Percentiles rank a stretch among this genome's conserved stretches.
Conservation (phyloP, 2,329 filamentous ascomycete genomes). For the Venturia oleaginea region DNA sequence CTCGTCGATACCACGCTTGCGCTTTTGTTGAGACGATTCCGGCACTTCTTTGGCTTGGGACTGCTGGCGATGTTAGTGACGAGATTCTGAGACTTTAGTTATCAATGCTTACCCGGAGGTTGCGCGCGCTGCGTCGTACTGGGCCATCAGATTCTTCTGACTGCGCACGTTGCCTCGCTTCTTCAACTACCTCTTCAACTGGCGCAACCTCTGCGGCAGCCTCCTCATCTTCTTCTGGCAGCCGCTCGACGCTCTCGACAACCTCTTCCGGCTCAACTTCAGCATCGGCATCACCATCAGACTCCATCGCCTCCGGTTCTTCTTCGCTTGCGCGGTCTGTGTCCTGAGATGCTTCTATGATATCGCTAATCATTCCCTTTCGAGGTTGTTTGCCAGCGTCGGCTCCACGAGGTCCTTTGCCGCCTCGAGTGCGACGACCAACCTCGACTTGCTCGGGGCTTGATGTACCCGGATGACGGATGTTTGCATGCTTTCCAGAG, state of each 20-base stretch:
- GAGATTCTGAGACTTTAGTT: conserved; percentile 19
- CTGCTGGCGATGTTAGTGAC: conserved; percentile 7
- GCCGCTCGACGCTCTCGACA: conserved; percentile 20
- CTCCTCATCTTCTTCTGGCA: conserved; percentile 15
- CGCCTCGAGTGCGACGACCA: conserved; percentile 33
- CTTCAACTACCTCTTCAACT: conserved; percentile 7
- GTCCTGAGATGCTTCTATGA: conserved; percentile 44
- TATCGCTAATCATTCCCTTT: conserved; percentile 39
- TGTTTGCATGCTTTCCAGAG: conserved; percentile 48
- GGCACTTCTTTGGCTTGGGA: conserved; percentile 28
- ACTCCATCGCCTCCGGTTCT: conserved; percentile 1
- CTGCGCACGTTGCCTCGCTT: conserved; percentile 34
- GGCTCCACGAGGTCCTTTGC: conserved; percentile 32
- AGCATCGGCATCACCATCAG: background rate
- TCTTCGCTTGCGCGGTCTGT: conserved; percentile 22
- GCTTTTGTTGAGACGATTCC: conserved; percentile 18
- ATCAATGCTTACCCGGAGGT: conserved; percentile 12
- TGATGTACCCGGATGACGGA: conserved; percentile 44
- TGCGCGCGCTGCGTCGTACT: conserved; percentile 20
- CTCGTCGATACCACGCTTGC: conserved; percentile 40
- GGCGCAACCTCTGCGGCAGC: background rate
- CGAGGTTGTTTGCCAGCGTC: conserved; percentile 10
- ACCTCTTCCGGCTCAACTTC: conserved; percentile 22
- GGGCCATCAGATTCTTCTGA: conserved; percentile 48
- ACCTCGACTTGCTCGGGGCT: conserved; percentile 40